Evolutionary conservation across 164 flowering plant genomes (phyloP), one percentile per base, ranked within the genome.

Genomic region (Vitis vinifera): DNA sequence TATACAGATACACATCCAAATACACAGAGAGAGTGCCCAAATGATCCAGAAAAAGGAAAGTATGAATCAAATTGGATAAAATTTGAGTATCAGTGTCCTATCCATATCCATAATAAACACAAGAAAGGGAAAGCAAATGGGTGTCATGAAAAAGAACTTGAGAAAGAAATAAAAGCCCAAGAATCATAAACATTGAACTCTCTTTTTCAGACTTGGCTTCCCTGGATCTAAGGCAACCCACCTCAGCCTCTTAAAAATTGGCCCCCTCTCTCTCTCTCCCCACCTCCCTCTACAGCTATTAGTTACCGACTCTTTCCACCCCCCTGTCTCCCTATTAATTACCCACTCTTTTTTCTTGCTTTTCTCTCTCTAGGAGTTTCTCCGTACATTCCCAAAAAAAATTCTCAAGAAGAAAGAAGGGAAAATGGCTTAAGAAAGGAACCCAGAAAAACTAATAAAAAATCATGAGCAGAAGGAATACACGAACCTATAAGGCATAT

Each of bases 181-280:
- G 69, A 74, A 6, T 6, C 7, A 37, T 37, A 37, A 37, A 37
- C 44, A 37, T 37, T 37, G 44, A 37, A 37, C 44, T 37, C 44
- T 37, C 44, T 37, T 37, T 37, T 37, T 37, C 44, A 73, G 47
- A 51, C 49, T 58, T 30, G 51, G 23, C 63, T 75, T 66, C 67
- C 78, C 67, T 66, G 67, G 59, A 70, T 48, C 66, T 29, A 2
- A 57, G 73, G 78, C 71, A 75, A 75, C 53, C 17, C 30, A 59
- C 66, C 10, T 66, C 68, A 66, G 50, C 74, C 74, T 50, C 70
- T 56, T 62, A 51, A 64, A 62, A 55, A 13, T 53, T 60, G 48
- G 15, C 7, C 0, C 44, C 7, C 15, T 62, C 23, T 51, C 29
- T 67, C 55, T 62, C 51, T 65, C 48, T n/a, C 31, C 7, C 44